Evolutionary conservation across 129 eudicot genomes (phyloP), one percentile per base, ranked within the genome.

Genomic region (Glebionis coronaria): DNA sequence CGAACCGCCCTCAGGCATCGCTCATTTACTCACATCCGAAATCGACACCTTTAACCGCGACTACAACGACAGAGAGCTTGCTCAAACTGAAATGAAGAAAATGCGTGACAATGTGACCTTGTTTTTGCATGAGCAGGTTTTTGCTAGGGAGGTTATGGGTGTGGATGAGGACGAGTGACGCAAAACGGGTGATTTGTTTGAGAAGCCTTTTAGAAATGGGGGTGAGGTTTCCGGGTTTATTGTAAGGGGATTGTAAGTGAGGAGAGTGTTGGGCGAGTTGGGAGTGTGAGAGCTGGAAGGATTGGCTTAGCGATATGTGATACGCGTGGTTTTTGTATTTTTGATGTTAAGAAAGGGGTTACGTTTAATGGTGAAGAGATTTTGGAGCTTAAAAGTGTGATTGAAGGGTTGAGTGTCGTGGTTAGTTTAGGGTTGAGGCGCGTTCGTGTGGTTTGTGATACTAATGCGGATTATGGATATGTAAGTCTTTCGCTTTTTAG

Each of bases 111-210:
- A 79, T 69, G 76, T 86, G 63, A 50, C 56, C 82, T 85, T 83
- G 19, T 71, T 72, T 13, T 68, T 81, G 29, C 94, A 86, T 76
- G 97, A 86, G 56, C 94, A 74, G 74, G 71, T 78, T 6, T 77
- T 86, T 55, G 94, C 97, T 4, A 75, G 81, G 14, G 78, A 86
- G 47, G 63, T 89, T 7, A 44, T 16, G 5, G 29, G 12, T 7
- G 67, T 85, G 18, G 86, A 90, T 11, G 90, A 89, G 4, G 63
- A 3, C 7, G 84, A 83, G 72, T 89, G 97, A 94, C 52, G 10
- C 1, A 27, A 58, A 2, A 65, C 65, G 0, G 97, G 97, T 13
- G 81, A 81, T 56, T 12, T 73, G 4, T 57, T 74, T 3, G 44
- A 79, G 38, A 77, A 72, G 52, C 97, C 97, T 25, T 89, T 65